Evolutionary conservation across 2,329 filamentous ascomycete genomes (phyloP).

Genomic region (Calonectria pteridis): DNA sequence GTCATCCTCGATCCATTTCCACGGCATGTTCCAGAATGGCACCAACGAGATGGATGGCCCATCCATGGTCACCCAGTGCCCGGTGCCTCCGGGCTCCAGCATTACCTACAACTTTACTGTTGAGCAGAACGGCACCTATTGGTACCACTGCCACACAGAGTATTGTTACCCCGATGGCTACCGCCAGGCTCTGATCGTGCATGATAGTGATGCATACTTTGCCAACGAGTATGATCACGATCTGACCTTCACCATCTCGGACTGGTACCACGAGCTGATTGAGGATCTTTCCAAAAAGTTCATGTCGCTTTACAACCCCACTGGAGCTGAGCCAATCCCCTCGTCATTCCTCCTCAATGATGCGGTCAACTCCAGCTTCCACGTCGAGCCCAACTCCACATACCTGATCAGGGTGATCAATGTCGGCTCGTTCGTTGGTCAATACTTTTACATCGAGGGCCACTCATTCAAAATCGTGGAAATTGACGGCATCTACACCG

Average conservation of each 20-base stretch:
- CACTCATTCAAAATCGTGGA: conserved; percentile 78
- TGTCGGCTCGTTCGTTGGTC: conserved; percentile 77
- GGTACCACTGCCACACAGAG: conserved; percentile 68
- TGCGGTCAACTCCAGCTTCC: conserved; percentile 68
- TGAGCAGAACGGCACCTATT: conserved; percentile 70
- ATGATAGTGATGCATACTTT: conserved; percentile 71
- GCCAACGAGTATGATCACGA: conserved; percentile 71
- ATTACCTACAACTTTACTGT: conserved; percentile 71
- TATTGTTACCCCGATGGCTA: conserved; percentile 74
- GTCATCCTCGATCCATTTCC: conserved; percentile 63
- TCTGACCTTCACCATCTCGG: conserved; percentile 73
- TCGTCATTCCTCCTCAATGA: conserved; percentile 80
- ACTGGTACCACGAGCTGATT: conserved; percentile 77
- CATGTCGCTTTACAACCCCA: conserved; percentile 66
- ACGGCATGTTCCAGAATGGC: conserved; percentile 72
- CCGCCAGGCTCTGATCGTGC: conserved; percentile 72
- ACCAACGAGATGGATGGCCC: conserved; percentile 71
- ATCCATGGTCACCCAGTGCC: conserved; percentile 67
- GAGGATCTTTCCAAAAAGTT: conserved; percentile 59
- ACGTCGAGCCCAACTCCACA: conserved; percentile 75
- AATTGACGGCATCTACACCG: conserved; percentile 78
- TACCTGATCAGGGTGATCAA: conserved; percentile 81
- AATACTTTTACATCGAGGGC: conserved; percentile 76
- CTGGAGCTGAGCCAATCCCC: conserved; percentile 74
- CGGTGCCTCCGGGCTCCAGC: conserved; percentile 62